Percentiles rank a stretch among this genome's conserved stretches.
These are phyloP conservation scores for Symbiodinium pilosum DNA, from an alignment of 73 alveolate genomes.

Conservation along the genomic window DNA sequence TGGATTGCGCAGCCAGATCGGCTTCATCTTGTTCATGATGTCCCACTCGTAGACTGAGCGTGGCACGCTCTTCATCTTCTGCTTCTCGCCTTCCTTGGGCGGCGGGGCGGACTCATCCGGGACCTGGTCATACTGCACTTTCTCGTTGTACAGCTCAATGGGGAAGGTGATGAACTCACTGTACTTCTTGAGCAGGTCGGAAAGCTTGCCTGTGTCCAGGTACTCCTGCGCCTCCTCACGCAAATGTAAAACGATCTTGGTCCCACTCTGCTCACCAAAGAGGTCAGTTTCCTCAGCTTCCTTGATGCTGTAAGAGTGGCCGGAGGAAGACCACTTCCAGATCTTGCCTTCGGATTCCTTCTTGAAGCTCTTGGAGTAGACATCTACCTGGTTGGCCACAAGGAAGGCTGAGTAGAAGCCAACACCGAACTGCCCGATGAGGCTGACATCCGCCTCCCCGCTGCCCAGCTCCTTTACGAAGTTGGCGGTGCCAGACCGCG, in stretches of 20 bases:
- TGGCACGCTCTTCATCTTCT: constrained; percentile 94
- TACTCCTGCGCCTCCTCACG: constrained; percentile 96
- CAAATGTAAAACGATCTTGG: constrained; percentile 98
- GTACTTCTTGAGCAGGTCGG: constrained; percentile 97
- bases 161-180: constrained; percentile 99
- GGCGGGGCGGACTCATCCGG: constrained; percentile 87
- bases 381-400: constrained; percentile 98
- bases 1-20: constrained; percentile 98
- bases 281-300: constrained; percentile 40
- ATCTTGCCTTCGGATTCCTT: constrained; percentile 48
- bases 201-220: constrained; percentile 84
- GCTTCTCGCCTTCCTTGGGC: constrained; percentile 91
- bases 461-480: constrained; percentile 93
- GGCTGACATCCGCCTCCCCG: constrained; percentile 96
- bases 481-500: constrained; percentile 98
- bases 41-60: constrained; percentile 98
- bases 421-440: constrained; percentile 99
- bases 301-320: constrained; percentile 40
- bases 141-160: constrained; percentile 94
- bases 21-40: constrained; percentile 99
- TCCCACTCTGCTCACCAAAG: constrained; percentile 96
- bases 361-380: constrained; percentile 68
- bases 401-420: constrained; percentile 99
- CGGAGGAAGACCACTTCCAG: constrained; percentile 84
- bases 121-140: constrained; percentile 94